phyloP scores from a whole-genome alignment of 2,329 filamentous ascomycete genomes.

The Trichoderma sp. region DNA sequence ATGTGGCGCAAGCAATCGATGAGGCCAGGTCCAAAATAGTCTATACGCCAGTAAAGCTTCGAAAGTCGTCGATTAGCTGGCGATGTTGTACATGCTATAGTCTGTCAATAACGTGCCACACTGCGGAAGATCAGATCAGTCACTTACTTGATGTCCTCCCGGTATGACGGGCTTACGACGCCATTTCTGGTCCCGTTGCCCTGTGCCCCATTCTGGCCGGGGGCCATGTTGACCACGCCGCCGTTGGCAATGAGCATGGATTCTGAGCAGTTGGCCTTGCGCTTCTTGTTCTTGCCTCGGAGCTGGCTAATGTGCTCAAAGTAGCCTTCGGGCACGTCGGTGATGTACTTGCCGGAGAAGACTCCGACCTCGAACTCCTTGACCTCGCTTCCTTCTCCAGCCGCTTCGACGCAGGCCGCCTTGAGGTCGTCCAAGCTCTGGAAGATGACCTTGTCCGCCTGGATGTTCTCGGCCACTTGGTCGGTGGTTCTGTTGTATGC shows the following conservation, averaged over 20 bases:
- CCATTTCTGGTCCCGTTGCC: background rate
- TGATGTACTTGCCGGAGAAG: conserved; percentile 86
- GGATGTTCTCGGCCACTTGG: conserved; percentile 48
- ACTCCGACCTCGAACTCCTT: conserved; percentile 85
- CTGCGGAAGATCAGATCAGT: no score
- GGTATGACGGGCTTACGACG: conserved; percentile 31
- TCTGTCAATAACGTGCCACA: background rate
- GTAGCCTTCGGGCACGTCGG: conserved; percentile 76
- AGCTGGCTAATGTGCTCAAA: conserved; percentile 71
- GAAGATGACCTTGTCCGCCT: conserved; percentile 57
- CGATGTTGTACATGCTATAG: conserved; percentile 29
- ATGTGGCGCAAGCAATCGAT: background rate
- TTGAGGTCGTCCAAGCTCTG: conserved; percentile 73
- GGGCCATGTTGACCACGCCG: conserved; percentile 58
- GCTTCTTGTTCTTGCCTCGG: conserved; percentile 68
- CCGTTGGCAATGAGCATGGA: conserved; percentile 33
- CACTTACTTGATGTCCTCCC: conserved; percentile 41
- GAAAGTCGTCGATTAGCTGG: conserved; percentile 7
- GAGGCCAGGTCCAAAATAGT: background rate
- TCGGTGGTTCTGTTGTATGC: conserved; percentile 45
- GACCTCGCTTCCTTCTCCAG: conserved; percentile 56
- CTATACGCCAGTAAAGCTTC: background rate
- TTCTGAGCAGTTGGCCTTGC: conserved; percentile 23
- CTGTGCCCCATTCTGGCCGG: background rate
- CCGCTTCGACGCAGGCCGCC: conserved; percentile 73